Evolutionary conservation across 768 basidiomycete genomes (phyloP), one percentile per base, ranked within the genome.

Genomic region (Serendipita sp.): DNA sequence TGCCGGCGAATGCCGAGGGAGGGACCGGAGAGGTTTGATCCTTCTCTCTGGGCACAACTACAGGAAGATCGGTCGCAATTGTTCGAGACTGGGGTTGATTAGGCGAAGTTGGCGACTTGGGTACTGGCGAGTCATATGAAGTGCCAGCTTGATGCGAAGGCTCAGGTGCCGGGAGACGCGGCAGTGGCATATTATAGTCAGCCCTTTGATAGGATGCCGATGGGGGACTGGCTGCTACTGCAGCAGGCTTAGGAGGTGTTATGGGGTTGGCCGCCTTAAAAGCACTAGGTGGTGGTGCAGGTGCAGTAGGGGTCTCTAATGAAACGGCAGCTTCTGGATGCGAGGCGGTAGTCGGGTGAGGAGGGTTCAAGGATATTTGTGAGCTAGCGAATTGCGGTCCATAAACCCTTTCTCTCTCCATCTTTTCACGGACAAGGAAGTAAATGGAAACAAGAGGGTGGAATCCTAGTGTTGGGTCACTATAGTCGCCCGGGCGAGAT

Each of bases 361-460:
- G 58, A 13, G 66, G 43, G 64, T 77, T 73, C 15, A 89, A 71
- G 29, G 85, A 87, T 10, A 93, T 75, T 71, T 94, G 91, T 0
- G 93, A 96, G 63, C 83, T 88, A 2, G 96, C 96, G 74, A 99
- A 99, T 67, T 89, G 85, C 0, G 86, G 85, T 0, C 95, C 96
- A 73, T 94, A 98, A 4, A 99, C 88, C 62, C 82, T 80, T 69
- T 99, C 96, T 63, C 96, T 79, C 71, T 98, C 93, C 70, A 93
- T 78, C 79, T 97, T 98, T 77, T 99, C 96, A 63, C 91, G 79
- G 3, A 94, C 89, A 18, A 99, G 83, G 76, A 85, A 97, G 73
- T 99, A 99, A 76, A 99, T 97, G 34, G 93, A 91, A 52, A 98
- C 81, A 31, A 99, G 80, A 0, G 92, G 94, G 72, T 97, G 92